These are phyloP conservation scores for Ambrosiella xylebori DNA, from an alignment of 2,329 filamentous ascomycete genomes.

Conservation along the genomic window DNA sequence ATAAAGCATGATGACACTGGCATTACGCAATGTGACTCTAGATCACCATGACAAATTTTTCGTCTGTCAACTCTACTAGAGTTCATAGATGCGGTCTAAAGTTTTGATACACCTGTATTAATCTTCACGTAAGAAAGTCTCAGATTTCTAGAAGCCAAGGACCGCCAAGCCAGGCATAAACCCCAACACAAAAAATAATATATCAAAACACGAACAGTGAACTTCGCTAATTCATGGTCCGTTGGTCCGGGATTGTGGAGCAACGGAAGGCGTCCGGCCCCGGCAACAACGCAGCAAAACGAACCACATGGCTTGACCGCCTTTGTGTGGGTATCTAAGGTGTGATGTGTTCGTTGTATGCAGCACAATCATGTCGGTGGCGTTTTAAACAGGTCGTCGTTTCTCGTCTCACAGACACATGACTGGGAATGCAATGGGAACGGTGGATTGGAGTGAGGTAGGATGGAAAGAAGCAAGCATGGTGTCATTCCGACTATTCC, in stretches of 20 bases:
- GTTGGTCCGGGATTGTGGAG: slow-evolving; percentile 1
- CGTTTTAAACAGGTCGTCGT: background rate
- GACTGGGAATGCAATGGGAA: too few species aligned
- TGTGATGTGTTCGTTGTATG: too few species aligned
- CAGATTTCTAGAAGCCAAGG: background rate
- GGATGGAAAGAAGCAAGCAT: too few species aligned
- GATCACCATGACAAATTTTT: too few species aligned
- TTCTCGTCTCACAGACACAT: background rate
- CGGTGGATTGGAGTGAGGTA: too few species aligned
- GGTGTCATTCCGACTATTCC: too few species aligned
- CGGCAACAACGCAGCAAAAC: background rate
- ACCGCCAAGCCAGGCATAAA: background rate
- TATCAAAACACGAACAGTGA: background rate
- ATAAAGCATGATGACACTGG: too few species aligned
- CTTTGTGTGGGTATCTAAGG: background rate
- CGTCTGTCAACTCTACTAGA: too few species aligned
- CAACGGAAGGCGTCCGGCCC: slow-evolving; percentile 1
- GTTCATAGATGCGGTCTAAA: background rate
- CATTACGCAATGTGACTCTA: too few species aligned
- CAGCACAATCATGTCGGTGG: background rate
- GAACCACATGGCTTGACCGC: background rate
- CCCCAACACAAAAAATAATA: background rate
- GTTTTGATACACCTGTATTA: background rate
- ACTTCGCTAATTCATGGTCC: background rate
- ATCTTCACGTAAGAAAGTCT: background rate